phyloP scores from a whole-genome alignment of 1,284 basidiomycete genomes.

The Clitocybe nebularis region DNA sequence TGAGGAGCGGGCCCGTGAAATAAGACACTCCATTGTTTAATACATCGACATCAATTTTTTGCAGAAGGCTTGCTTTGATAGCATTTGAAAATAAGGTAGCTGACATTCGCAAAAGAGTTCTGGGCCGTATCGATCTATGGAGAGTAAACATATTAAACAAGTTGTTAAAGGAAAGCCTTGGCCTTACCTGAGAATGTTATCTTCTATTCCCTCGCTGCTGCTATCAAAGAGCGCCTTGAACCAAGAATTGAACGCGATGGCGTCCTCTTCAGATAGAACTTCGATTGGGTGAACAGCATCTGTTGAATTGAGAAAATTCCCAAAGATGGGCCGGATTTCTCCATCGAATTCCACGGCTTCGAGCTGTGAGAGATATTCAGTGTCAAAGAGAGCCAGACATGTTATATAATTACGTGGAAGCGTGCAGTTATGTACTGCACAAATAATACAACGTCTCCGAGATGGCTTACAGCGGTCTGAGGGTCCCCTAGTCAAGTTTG shows the following conservation, averaged over 20 bases:
- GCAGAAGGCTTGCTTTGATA: conserved; percentile 40
- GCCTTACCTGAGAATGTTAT: conserved; percentile 65
- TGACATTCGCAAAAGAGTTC: conserved; percentile 60
- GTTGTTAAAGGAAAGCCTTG: too few relatives aligned
- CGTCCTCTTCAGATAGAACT: conserved; percentile 46
- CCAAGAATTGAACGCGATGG: conserved; percentile 54
- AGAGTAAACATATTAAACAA: too few relatives aligned
- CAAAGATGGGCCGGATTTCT: conserved; percentile 41
- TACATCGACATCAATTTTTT: conserved; percentile 61
- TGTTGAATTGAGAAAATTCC: conserved; percentile 49
- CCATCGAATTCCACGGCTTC: conserved; percentile 34
- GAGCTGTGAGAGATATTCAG: conserved; percentile 24
- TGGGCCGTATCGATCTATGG: conserved; percentile 64
- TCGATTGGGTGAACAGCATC: conserved; percentile 39
- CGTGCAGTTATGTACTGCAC: conserved; percentile 58
- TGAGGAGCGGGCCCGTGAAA: conserved; percentile 66
- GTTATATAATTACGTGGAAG: conserved; percentile 48
- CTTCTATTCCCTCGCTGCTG: conserved; percentile 76
- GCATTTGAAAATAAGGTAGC: conserved; percentile 64
- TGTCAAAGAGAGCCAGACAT: conserved; percentile 2
- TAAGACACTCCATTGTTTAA: conserved; percentile 73
- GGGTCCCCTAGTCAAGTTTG: conserved; percentile 59
- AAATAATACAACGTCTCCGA: conserved; percentile 74
- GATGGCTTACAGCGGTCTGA: conserved; percentile 70
- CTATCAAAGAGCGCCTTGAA: conserved; percentile 73